Evolutionary conservation across 148 eudicot genomes (phyloP), one percentile per base, ranked within the genome.

Genomic region (Chenopodium quinoa): DNA sequence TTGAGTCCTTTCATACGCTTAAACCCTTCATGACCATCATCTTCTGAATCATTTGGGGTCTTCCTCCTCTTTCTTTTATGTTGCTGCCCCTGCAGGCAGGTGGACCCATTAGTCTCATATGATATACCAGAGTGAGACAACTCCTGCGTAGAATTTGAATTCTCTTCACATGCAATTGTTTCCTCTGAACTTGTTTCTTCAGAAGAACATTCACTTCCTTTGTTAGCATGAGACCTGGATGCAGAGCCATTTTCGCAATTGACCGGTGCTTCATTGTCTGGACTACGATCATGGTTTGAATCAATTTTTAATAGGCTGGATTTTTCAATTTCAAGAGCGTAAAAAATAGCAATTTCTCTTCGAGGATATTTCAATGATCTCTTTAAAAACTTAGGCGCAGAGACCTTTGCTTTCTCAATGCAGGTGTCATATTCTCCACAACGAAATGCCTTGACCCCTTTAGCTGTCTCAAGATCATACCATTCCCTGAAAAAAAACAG

Each of bases 1-100:
- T 91, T 89, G 9, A 95, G 92, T 66, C 98, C 99, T 87, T 83
- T 91, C 97, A 95, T 95, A 19, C 97, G 92, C 85, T 91, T 93
- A 29, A 81, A 80, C 79, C 98, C 93, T 88, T 92, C 97, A 31
- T 82, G 85, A 72, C 93, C 97, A 79, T 95, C 97, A 86, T 95
- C 99, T 77, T 95, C 97, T 23, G 98, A 95, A 74, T 95, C 97
- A 84, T 92, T 89, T 37, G 93, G 93, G 73, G 91, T 89, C 81
- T 78, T 88, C 58, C 87, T 79, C 78, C 80, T 85, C 79, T 68
- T 88, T 46, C 85, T 86, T 80, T 82, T 83, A n/a, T 52, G 34
- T 77, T 82, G 78, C 73, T 87, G 87, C 74, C 85, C 88, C 81
- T 88, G 82, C 58, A 78, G 31, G 60, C 75, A 83, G 46, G 76